Evolutionary conservation across 768 basidiomycete species (phyloP), one percentile per base, ranked within the genome.

Genomic region (Albatrellus ellisii): DNA sequence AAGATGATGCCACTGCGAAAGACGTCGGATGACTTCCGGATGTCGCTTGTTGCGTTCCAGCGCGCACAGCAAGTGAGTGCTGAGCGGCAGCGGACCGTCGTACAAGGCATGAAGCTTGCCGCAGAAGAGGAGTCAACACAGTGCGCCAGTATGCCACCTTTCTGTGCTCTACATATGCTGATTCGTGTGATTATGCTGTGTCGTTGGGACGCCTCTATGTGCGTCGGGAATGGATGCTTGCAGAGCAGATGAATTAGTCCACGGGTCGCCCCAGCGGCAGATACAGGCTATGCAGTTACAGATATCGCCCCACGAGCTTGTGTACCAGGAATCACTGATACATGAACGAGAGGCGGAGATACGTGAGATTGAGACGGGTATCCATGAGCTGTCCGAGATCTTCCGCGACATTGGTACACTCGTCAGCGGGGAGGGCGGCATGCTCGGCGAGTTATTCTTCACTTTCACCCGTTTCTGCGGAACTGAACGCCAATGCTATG

Each of bases 391-490:
- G 35, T 75, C 86, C 22, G 89, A 97, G 61, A 97, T 99, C 56
- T 98, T 99, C 70, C 76, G 86, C 38, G 92, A 98, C 61, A 65
- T 99, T 35, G 94, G 92, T 34, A 92, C 90, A 12, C 69, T 99
- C 35, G 92, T 99, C 1, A 75, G 79, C 45, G 88, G 95, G 56
- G 95, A 99, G 58, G 92, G 92, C 9, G 74, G 75, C 40, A 88
- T 97, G 85, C 65, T 99, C 40, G 92, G 94, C 92, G 49, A 39
- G 80, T 64, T 39, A 15, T 31, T 4, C 20, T 9, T 22, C 26
- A n/a, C 33, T 33, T 35, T 20, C 18, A 36, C 14, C 21, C n/a
- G n/a, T n/a, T n/a, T n/a, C n/a, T n/a, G 17, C 7, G 20, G 20
- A 21, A n/a, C n/a, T 33, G 36, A 34, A 24, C 24, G 18, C 26